Evolutionary conservation across 148 eudicot genomes (phyloP).

Genomic region (Talinum fruticosum): DNA sequence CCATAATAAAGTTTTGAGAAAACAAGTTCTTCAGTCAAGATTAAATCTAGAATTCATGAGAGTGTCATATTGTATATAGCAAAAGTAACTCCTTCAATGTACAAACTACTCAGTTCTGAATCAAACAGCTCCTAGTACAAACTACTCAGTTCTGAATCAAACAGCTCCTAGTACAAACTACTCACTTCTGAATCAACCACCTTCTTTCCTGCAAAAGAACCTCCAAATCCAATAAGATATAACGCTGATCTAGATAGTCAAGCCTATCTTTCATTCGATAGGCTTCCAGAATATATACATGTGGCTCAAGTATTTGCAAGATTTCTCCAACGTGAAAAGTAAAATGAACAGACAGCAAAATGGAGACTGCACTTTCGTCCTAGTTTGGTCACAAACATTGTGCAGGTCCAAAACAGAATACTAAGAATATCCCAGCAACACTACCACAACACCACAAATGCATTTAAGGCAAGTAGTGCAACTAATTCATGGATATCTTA

Average conservation of each 20-base stretch:
- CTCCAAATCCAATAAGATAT: not conserved
- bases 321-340: not conserved
- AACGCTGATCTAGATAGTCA: not conserved
- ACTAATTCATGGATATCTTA: not conserved
- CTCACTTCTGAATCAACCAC: not conserved
- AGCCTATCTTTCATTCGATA: not conserved
- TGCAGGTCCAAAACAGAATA: conserved; percentile 2
- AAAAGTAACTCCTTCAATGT: not conserved
- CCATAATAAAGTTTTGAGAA: not conserved
- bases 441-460: not conserved
- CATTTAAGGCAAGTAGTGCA: not conserved
- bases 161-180: no score
- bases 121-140: not conserved
- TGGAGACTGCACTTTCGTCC: not conserved
- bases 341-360: not conserved
- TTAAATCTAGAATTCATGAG: not conserved
- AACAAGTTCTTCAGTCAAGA: not conserved
- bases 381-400: not conserved
- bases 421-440: not conserved
- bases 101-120: not conserved
- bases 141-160: not conserved
- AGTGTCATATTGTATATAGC: not conserved
- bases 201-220: no score
- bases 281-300: not conserved
- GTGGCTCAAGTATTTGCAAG: not conserved